Evolutionary conservation across 306 rosid genomes (phyloP).

Genomic region (Astragalus membranaceus): DNA sequence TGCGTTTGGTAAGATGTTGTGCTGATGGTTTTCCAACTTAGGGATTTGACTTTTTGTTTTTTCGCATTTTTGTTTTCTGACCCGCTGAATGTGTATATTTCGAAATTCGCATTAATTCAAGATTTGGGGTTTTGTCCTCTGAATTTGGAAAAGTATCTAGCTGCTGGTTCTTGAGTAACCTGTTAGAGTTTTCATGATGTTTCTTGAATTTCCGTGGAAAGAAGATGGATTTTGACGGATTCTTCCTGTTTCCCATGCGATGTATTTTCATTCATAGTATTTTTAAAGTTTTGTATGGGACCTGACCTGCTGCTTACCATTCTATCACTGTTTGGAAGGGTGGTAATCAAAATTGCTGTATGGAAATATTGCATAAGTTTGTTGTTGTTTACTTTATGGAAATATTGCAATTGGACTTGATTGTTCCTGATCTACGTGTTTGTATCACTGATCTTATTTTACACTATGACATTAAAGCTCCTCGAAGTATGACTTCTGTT

Average conservation of each 20-base stretch:
- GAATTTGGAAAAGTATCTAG: constrained; percentile 14
- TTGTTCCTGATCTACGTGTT: background rate
- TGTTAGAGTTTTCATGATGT: constrained; percentile 22
- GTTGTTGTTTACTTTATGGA: background rate
- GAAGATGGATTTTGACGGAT: constrained; percentile 8
- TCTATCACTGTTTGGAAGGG: constrained; percentile 8
- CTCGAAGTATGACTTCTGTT: background rate
- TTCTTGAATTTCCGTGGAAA: background rate
- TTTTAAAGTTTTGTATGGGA: no score
- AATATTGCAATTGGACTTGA: background rate
- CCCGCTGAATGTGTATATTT: background rate
- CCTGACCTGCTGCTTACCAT: background rate
- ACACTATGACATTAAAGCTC: background rate
- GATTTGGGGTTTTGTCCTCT: constrained; percentile 20
- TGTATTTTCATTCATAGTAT: background rate
- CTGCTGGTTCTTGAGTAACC: background rate
- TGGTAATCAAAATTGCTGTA: background rate
- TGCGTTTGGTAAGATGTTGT: constrained; percentile 23
- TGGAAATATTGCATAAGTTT: background rate
- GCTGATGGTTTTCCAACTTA: constrained; percentile 13
- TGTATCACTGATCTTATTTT: background rate
- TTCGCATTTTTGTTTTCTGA: constrained; percentile 23
- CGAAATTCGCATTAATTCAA: background rate
- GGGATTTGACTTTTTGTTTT: constrained; percentile 31
- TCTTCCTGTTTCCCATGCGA: background rate